These are phyloP conservation scores for Claviceps pusilla DNA, from an alignment of 2,329 filamentous ascomycete genomes.

Conservation along the genomic window DNA sequence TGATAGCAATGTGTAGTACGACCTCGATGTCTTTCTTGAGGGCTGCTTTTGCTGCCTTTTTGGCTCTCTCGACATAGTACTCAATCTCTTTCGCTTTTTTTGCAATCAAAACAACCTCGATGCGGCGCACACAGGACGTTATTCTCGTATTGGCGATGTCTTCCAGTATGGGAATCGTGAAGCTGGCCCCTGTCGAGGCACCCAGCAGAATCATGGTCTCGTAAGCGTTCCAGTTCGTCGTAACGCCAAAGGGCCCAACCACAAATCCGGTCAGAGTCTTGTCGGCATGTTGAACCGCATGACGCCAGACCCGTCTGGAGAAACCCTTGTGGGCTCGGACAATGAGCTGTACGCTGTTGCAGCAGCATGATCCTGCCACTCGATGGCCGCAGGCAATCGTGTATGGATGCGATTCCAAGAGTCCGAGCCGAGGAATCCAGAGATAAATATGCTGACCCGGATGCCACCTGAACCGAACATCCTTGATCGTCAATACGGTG, in stretches of 20 bases:
- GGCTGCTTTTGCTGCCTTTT: constrained; percentile 26
- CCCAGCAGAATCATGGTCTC: constrained; percentile 46
- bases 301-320: constrained; percentile 36
- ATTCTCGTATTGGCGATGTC: constrained; percentile 28
- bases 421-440: constrained; percentile 40
- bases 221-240: constrained; percentile 41
- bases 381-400: constrained; percentile 44
- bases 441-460: constrained; percentile 47
- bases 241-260: constrained; percentile 40
- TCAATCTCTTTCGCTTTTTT: constrained; percentile 36
- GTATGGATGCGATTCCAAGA: constrained; percentile 44
- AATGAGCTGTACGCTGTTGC: constrained; percentile 45
- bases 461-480: constrained; percentile 44
- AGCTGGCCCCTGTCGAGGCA: constrained; percentile 48
- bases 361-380: constrained; percentile 35
- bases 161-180: constrained; percentile 44
- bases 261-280: constrained; percentile 28
- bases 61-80: constrained; percentile 37
- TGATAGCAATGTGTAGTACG: constrained; percentile 39
- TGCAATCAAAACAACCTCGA: constrained; percentile 39
- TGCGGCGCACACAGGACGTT: constrained; percentile 33
- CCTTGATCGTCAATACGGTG: constrained; percentile 44
- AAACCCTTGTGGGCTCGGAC: constrained; percentile 42
- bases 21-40: constrained; percentile 32
- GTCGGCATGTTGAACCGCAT: constrained; percentile 24